Conservation (phyloP, 1,139 yeast species). For the Debaryomyces udenii region DNA sequence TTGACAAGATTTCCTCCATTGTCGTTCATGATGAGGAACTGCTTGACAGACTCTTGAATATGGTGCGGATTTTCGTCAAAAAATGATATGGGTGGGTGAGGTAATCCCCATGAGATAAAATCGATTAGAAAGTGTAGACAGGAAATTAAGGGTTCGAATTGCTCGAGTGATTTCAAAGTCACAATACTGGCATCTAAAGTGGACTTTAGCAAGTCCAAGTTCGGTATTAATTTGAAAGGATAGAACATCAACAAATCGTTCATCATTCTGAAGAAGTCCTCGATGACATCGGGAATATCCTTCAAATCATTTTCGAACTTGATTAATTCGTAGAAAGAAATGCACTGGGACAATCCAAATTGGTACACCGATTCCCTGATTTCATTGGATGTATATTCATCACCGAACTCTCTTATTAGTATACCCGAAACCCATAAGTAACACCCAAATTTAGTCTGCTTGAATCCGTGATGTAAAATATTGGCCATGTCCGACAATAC, state of each 20-base stretch:
- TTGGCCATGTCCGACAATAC: constrained; percentile 67
- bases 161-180: constrained; percentile 57
- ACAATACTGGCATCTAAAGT: constrained; percentile 63
- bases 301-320: constrained; percentile 29
- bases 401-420: constrained; percentile 75
- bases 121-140: constrained; percentile 79
- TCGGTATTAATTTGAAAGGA: constrained; percentile 65
- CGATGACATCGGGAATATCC: constrained; percentile 73
- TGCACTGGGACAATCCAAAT: constrained; percentile 53
- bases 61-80: constrained; percentile 51
- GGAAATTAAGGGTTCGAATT: constrained; percentile 70
- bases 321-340: constrained; percentile 41
- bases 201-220: constrained; percentile 58
- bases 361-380: constrained; percentile 47
- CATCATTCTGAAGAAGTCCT: constrained; percentile 86
- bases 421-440: constrained; percentile 91
- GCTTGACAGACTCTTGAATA: constrained; percentile 52
- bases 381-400: constrained; percentile 47
- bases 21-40: constrained; percentile 38
- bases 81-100: constrained; percentile 76
- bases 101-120: constrained; percentile 80
- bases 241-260: constrained; percentile 78
- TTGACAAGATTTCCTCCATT: constrained; percentile 63
- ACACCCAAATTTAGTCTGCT: constrained; percentile 72
- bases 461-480: constrained; percentile 67